phyloP scores from a whole-genome alignment of 441 rosid genomes.

The Brassica hybrid region DNA sequence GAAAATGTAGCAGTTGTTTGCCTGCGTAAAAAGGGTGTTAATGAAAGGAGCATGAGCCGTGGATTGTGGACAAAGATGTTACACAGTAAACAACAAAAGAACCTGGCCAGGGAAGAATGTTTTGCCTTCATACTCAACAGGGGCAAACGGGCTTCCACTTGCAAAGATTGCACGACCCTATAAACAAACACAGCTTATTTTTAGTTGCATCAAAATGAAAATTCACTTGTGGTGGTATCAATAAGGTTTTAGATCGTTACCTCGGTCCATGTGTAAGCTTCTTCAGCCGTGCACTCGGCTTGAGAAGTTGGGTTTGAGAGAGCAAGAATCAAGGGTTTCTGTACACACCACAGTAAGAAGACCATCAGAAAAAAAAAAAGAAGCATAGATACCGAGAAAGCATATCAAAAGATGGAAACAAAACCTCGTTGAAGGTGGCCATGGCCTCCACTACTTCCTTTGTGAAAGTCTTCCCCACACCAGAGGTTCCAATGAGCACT shows the following conservation, averaged over 20 bases:
- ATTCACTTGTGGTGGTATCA: neutral
- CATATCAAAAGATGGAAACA: slow-evolving; percentile 14
- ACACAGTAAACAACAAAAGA: slow-evolving; percentile 1
- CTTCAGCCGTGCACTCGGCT: slow-evolving; percentile 91
- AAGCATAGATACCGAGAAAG: slow-evolving; percentile 9
- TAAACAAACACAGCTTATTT: slow-evolving; percentile 2
- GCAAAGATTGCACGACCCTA: slow-evolving; percentile 90
- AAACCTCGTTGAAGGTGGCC: slow-evolving; percentile 74
- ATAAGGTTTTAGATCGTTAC: slow-evolving; percentile 45
- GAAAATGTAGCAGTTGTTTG: slow-evolving; percentile 90
- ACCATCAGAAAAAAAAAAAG: slow-evolving; percentile 9
- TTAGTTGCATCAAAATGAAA: too few species aligned
- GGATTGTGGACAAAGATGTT: neutral
- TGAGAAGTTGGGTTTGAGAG: slow-evolving; percentile 94
- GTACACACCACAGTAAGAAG: slow-evolving; percentile 34
- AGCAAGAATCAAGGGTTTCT: slow-evolving; percentile 86
- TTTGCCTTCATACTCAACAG: slow-evolving; percentile 69
- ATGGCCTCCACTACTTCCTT: slow-evolving; percentile 83
- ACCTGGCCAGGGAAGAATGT: slow-evolving; percentile 84
- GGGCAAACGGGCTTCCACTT: slow-evolving; percentile 90
- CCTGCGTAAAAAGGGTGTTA: slow-evolving; percentile 48
- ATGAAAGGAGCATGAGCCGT: neutral
- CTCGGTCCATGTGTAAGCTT: slow-evolving; percentile 89
- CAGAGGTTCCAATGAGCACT: slow-evolving; percentile 81
- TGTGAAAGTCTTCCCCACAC: slow-evolving; percentile 85